These are phyloP conservation scores for Botrytis deweyae DNA, from an alignment of 2,329 filamentous ascomycete species.

Conservation along the genomic window DNA sequence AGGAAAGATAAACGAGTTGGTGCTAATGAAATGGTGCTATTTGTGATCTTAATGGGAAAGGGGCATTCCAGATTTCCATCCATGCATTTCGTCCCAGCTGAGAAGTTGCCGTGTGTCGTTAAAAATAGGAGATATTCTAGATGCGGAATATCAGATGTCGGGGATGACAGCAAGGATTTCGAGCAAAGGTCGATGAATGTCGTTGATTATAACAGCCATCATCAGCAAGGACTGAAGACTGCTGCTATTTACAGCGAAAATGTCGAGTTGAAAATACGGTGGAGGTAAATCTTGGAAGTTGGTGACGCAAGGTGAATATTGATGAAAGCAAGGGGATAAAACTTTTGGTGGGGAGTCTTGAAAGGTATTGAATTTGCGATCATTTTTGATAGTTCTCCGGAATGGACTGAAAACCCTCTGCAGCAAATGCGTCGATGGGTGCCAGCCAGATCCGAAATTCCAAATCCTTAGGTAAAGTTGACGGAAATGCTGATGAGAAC, in stretches of 20 bases:
- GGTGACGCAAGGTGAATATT: neutral
- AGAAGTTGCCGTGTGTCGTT: no score
- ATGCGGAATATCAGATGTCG: neutral
- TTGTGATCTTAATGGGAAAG: neutral
- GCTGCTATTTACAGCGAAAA: neutral
- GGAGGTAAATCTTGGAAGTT: no score
- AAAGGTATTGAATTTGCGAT: neutral
- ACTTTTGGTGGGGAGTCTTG: neutral
- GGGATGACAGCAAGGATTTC: no score
- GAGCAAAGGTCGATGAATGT: neutral
- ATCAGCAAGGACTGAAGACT: neutral
- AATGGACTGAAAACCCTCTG: neutral
- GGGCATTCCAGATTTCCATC: neutral
- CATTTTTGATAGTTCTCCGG: fast-evolving
- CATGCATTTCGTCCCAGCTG: neutral
- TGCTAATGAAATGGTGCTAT: neutral
- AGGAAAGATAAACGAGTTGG: neutral
- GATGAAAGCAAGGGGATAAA: neutral
- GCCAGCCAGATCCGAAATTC: no score
- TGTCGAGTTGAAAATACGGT: neutral
- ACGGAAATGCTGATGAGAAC: neutral
- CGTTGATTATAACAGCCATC: no score
- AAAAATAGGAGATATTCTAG: neutral
- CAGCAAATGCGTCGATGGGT: no score
- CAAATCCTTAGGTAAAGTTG: neutral